These are phyloP conservation scores for Auriscalpium vulgare DNA, from an alignment of 768 basidiomycete genomes.

Conservation along the genomic window DNA sequence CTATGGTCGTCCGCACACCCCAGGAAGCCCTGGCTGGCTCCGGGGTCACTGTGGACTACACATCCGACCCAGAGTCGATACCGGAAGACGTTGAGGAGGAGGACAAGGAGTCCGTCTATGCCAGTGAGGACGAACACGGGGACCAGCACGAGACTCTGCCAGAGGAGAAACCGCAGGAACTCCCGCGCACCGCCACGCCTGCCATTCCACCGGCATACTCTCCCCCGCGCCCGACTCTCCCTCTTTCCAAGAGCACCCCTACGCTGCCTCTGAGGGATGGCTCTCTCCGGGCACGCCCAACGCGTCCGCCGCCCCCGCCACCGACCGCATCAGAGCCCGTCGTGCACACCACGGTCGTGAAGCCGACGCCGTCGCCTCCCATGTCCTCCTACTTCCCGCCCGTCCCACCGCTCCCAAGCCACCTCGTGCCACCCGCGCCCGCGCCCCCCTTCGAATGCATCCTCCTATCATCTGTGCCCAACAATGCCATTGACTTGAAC, in stretches of 20 bases:
- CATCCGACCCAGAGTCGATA: constrained; percentile 3
- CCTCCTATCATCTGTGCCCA: constrained; percentile 43
- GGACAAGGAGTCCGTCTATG: not conserved
- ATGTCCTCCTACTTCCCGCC: constrained; percentile 31
- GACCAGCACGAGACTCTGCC: not conserved
- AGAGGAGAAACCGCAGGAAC: not conserved
- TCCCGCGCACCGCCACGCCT: constrained; percentile 2
- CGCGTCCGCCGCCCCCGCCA: constrained; percentile 24
- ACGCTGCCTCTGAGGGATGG: constrained; percentile 18
- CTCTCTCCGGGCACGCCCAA: constrained; percentile 23
- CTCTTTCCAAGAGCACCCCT: constrained; percentile 16
- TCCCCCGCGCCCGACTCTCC: constrained; percentile 21
- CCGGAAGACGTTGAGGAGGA: not conserved
- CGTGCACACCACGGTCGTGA: constrained; percentile 7
- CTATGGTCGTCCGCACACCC: constrained; percentile 70
- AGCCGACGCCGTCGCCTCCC: constrained; percentile 21
- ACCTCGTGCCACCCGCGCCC: constrained; percentile 35
- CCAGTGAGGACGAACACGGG: not conserved
- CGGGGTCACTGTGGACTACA: constrained; percentile 4
- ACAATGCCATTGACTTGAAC: constrained; percentile 47
- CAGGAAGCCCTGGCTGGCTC: constrained; percentile 58
- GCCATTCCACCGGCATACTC: constrained; percentile 16
- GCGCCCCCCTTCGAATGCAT: constrained; percentile 58
- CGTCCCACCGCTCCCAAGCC: constrained; percentile 43
- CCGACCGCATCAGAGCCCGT: constrained; percentile 13